phyloP scores from a whole-genome alignment of 1,284 basidiomycete species.

The Gymnopus androsaceus region DNA sequence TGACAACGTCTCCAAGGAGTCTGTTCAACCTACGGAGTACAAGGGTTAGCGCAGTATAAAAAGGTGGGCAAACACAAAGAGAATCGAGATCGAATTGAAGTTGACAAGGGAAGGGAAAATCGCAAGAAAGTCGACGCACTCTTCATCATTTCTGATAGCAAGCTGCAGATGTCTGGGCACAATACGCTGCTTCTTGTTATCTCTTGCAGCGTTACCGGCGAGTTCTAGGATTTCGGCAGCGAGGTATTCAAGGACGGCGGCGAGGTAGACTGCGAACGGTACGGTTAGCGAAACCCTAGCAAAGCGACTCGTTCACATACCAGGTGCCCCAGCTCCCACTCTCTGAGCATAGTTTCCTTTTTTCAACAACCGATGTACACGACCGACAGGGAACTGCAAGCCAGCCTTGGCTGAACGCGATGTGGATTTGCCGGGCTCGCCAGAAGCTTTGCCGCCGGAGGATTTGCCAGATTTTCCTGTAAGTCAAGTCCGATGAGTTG shows the following conservation, averaged over 20 bases:
- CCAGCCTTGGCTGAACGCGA: constrained; percentile 73
- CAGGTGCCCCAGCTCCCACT: constrained; percentile 78
- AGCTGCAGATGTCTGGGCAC: constrained; percentile 87
- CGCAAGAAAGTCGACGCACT: constrained; percentile 46
- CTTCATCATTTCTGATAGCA: constrained; percentile 87
- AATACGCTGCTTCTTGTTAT: constrained; percentile 87
- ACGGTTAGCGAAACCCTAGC: too few relatives aligned
- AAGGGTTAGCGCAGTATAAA: too few relatives aligned
- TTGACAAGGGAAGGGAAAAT: too few relatives aligned
- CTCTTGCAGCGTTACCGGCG: constrained; percentile 80
- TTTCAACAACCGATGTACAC: constrained; percentile 87
- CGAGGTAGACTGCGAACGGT: constrained; percentile 72
- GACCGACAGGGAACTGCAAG: constrained; percentile 88
- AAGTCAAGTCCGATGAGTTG: background rate
- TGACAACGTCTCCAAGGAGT: too few relatives aligned
- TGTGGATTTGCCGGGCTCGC: constrained; percentile 55
- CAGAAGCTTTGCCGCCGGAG: constrained; percentile 58
- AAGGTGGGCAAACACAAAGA: too few relatives aligned
- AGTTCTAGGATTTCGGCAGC: constrained; percentile 90
- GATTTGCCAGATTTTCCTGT: constrained; percentile 61
- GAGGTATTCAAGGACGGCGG: constrained; percentile 84
- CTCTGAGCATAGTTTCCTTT: constrained; percentile 84
- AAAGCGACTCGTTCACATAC: too few relatives aligned
- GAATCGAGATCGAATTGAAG: too few relatives aligned
- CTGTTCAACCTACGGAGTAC: too few relatives aligned